Base-by-base conservation (phyloP, 2,329 filamentous ascomycete species). In the Septoria linicola region DNA sequence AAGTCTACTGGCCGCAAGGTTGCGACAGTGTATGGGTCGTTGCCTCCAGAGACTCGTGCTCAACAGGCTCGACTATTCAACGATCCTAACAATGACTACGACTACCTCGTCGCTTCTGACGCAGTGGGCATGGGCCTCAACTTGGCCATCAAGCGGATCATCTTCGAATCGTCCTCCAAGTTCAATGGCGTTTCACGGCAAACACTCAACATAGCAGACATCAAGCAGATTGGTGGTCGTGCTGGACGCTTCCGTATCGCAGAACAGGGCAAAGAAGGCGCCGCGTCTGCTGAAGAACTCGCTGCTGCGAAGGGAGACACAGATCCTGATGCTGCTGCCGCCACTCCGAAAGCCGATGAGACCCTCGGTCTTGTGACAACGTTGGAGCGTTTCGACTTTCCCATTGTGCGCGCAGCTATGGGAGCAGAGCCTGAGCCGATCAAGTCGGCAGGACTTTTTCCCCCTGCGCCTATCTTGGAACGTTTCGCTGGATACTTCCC, bases 71-170 rank as follows among this genome's bases (percentile, higher is more conserved):
- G 83, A 13, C 76, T 97, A 0, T 99, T 99, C 77, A 99, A 99
- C 66, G 88, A 97, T 58, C 91, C 90, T 0, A 72, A 95, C 66
- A 99, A 95, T 67, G 91, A 96, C 53, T 99, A 96, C 66, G 93
- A 99, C 67, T 95, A 84, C 61, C 76, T 99, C 4, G 91, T 93
- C 20, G 93, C 95, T 7, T 96, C 89, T 62, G 90, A 96, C 71
- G 93, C 93, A 40, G 92, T 99, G 56, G 93, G 93, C 31, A 97
- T 99, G 92, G 93, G 95, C 1, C 75, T 99, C 17, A 99, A 99
- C 65, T 72, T 99, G 68, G 83, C 79, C 59, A 89, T 96, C 67
- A 93, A 90, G 66, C 87, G 95, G 20, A 81, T 99, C 54, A 81
- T 99, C 47, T 93, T 99, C 59, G 89, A 96, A 64, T 78, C 85